These are phyloP conservation scores for Entamoeba nuttalli DNA, from an alignment of 208 protist genomes.

Conservation along the genomic window DNA sequence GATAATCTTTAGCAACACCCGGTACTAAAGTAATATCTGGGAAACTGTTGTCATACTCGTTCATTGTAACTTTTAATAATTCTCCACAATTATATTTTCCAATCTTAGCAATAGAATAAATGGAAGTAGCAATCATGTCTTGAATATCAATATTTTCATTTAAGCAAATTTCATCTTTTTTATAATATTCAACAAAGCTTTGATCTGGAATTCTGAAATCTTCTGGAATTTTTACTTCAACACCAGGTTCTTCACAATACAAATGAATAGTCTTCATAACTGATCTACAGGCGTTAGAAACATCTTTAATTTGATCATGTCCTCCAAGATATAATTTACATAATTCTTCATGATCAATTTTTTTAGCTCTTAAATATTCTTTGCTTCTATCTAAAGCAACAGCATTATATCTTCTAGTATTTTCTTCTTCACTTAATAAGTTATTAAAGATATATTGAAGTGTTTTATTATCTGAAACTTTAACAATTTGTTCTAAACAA, in stretches of 20 bases:
- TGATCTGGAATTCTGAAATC: background rate
- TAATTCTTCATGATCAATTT: background rate
- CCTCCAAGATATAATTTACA: background rate
- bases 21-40: background rate
- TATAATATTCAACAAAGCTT: background rate
- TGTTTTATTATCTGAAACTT: background rate
- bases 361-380: background rate
- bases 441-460: background rate
- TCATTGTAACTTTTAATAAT: background rate
- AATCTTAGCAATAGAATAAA: background rate
- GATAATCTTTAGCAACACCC: background rate
- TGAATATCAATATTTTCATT: background rate
- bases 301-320: background rate
- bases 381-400: background rate
- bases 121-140: background rate
- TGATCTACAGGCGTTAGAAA: background rate
- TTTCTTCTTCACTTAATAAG: background rate
- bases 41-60: background rate
- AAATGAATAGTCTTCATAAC: background rate
- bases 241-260: background rate
- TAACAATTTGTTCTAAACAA: background rate
- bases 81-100: background rate
- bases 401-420: background rate
- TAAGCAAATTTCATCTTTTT: background rate
- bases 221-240: background rate